These are phyloP conservation scores for Vitis hybrid DNA, from an alignment of 177 flowering plant species.

Conservation along the genomic window DNA sequence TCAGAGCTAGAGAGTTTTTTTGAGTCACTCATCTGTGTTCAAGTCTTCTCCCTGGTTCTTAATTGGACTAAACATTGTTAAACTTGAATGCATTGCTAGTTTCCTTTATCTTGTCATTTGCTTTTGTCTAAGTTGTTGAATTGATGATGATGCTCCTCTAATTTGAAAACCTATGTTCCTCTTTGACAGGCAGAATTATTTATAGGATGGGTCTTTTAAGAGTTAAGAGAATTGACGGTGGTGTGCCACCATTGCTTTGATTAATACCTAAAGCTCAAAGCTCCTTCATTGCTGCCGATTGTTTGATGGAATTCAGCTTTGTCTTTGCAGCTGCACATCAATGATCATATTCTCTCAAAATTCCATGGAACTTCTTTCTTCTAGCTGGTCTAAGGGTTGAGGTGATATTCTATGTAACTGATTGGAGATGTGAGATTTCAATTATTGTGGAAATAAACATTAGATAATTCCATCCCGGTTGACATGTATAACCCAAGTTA, in stretches of 20 bases:
- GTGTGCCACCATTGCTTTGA: not conserved
- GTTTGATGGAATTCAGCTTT: not conserved
- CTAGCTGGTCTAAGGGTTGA: not conserved
- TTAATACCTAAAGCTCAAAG: not conserved
- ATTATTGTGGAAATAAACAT: not conserved
- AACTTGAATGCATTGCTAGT: not conserved
- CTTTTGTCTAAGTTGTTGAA: not conserved
- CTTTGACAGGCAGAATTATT: slow-evolving; percentile 13
- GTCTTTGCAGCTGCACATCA: not conserved
- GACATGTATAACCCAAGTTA: not conserved
- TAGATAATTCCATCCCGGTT: not conserved
- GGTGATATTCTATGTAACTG: not conserved
- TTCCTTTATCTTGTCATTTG: not conserved
- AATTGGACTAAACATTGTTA: too few relatives aligned
- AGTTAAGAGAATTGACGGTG: not conserved
- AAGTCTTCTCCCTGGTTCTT: too few relatives aligned
- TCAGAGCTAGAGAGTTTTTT: too few relatives aligned
- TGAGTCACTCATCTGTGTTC: too few relatives aligned
- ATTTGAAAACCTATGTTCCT: slow-evolving; percentile 1
- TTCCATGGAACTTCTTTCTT: not conserved
- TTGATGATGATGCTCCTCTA: not conserved
- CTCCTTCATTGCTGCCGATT: not conserved
- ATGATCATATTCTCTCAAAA: not conserved
- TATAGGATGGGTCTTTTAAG: not conserved
- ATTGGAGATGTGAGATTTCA: not conserved